Percentiles rank a stretch among this genome's conserved stretches.
Evolutionary conservation across 371 early-diverging fungal genomes (phyloP).

Genomic region (Amoeboaphelidium protococcarum): DNA sequence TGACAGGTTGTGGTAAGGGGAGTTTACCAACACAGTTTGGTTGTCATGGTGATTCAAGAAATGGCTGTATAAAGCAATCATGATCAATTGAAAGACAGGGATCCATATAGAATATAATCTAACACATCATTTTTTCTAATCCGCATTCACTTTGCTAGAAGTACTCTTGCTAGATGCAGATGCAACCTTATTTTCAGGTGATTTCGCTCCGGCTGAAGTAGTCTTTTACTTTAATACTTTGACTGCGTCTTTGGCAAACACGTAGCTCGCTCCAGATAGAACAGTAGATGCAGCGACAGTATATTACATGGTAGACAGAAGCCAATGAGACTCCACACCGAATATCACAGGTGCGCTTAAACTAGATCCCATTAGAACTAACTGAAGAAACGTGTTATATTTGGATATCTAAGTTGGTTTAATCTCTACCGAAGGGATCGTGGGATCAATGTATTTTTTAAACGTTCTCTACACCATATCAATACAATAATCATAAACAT

Average conservation of each 20-base stretch:
- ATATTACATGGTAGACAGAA: constrained; percentile 14
- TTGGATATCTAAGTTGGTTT: constrained; percentile 51
- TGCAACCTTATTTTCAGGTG: not conserved
- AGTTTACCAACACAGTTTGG: too few relatives aligned
- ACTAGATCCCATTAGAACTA: constrained; percentile 44
- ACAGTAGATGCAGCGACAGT: constrained; percentile 48
- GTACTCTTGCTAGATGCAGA: not conserved
- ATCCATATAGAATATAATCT: not conserved
- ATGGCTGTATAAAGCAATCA: too few relatives aligned
- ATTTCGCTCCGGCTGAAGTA: not conserved
- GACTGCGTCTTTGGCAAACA: constrained; percentile 13
- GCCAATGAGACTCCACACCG: constrained; percentile 10
- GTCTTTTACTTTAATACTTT: not conserved
- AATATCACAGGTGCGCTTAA: constrained; percentile 35
- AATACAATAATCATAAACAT: not conserved
- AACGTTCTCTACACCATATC: constrained; percentile 35
- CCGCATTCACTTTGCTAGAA: not conserved
- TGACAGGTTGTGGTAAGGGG: too few relatives aligned
- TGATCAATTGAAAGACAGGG: too few relatives aligned
- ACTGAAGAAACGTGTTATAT: constrained; percentile 67
- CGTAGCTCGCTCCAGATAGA: constrained; percentile 44
- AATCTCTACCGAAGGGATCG: constrained; percentile 73
- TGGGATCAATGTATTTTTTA: constrained; percentile 54
- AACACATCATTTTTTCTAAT: not conserved
- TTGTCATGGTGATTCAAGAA: too few relatives aligned